Base-by-base conservation (phyloP, 768 basidiomycete species). In the Boletus vermiculosoides region DNA sequence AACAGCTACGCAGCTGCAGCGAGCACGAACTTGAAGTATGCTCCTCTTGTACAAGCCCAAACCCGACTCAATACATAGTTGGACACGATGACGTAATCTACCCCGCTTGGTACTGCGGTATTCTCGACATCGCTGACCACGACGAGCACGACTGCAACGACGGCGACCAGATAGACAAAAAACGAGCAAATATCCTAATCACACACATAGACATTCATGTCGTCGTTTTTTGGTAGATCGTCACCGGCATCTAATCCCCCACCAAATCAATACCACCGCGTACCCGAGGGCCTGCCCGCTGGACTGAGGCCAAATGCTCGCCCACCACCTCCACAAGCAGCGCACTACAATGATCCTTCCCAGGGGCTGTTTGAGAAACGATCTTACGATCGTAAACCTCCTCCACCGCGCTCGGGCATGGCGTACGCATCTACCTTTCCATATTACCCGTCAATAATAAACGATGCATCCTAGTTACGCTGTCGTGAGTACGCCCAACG, bases 401-500 rank as follows among this genome's bases (percentile, higher is more conserved):
- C 71, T 13, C 71, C 73, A 28, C 63, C 73, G 13, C 73, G 74
- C 33, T 66, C 57, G 41, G 69, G 59, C 57, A 61, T 55, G 70
- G 69, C 72, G 66, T 61, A 54, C 57, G 60, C 45, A 33, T 30
- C 9, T 9, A 18, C 16, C 6, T 25, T 50, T 22, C 4, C 36
- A 16, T 30, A 34, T 45, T 22, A 8, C 20, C 40, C 37, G 12
- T 54, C 16, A n/a, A 16, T 47, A 11, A 23, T 42, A 22, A 48
- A 45, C 22, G 1, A 40, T 37, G 15, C 44, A 23, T 45, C 15
- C 9, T 50, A 86, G 83, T 48, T 89, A 78, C 63, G 70, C 66
- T 28, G 85, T 93, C 52, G 82, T 82, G 5, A 70, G 76, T 18
- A 80, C 83, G 53, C 88, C 91, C 0, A 84, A 78, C 55, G 83